Base-by-base conservation (phyloP, 1,139 yeast genomes). In the Sugiyamaella sp. region DNA sequence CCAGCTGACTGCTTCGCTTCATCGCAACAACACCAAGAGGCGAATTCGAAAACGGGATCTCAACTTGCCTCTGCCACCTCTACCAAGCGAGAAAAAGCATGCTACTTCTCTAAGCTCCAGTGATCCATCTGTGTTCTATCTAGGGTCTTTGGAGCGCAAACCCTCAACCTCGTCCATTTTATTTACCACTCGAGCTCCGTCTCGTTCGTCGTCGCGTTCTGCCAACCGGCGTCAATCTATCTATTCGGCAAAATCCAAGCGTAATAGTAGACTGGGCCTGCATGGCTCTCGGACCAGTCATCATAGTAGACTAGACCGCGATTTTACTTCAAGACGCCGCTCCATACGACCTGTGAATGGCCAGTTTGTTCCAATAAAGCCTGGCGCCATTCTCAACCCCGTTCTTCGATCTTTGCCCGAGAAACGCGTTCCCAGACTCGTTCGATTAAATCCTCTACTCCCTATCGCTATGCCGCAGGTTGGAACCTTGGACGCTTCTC, bases 401-500 rank as follows among this genome's bases (percentile, higher is more conserved):
- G 38, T 38, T 4, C 38, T 46, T 19, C 50, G 44, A 12, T 38
- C n/a, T 29, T 22, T 46, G n/a, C 44, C 44, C 5, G 50, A 46
- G 17, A 38, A 29, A 20, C 50, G 50, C 35, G 37, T 32, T 6
- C 32, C 50, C 2, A 46, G 35, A 27, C 22, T 46, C 27, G 50
- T 46, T 21, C 44, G 50, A 20, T 20, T 39, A 6, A 32, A 37
- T 37, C 35, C 50, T n/a, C 50, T 20, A n/a, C 44, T 25, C 1
- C 24, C 50, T 1, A 17, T 22, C 17, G 47, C 40, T 22, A 42
- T 43, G 52, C 52, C 47, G 12, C 52, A 49, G 35, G 52, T 49
- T 14, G 52, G 49, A 33, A 43, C 42, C 33, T 32, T 49, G 8
- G 52, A 49, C 37, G 52, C 49, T 10, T 49, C 52, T n/a, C 21